Percentiles rank a stretch among this genome's conserved stretches.
Conservation (phyloP, 345 rosid species). For the Hypericum perforatum region DNA sequence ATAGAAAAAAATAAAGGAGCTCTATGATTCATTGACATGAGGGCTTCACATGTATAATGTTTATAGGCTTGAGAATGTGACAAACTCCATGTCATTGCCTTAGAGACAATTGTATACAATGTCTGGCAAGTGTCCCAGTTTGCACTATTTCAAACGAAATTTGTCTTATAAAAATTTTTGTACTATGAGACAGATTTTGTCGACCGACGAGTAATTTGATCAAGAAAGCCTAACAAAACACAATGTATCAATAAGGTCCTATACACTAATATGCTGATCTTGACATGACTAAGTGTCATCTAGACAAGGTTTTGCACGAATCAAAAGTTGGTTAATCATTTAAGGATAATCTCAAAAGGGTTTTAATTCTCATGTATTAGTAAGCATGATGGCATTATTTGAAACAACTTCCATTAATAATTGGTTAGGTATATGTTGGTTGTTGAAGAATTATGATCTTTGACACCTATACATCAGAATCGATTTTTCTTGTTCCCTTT, state of each 20-base stretch:
- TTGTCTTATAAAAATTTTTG: too few species aligned
- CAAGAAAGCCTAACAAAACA: constrained; percentile 1
- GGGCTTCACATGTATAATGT: too few species aligned
- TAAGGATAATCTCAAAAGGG: not conserved
- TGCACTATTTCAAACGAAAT: too few species aligned
- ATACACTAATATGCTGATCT: constrained; percentile 1
- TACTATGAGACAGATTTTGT: too few species aligned
- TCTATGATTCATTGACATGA: too few species aligned
- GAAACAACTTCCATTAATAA: constrained; percentile 12
- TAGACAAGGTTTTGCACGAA: constrained; percentile 11
- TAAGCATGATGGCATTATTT: constrained; percentile 10
- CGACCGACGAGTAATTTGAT: not conserved
- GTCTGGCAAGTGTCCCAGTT: too few species aligned
- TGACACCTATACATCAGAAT: constrained; percentile 5
- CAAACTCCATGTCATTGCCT: too few species aligned
- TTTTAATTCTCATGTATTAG: constrained; percentile 10
- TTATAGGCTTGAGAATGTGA: too few species aligned
- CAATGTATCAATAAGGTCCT: not conserved
- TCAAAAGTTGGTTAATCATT: constrained; percentile 4
- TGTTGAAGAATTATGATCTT: constrained; percentile 17
- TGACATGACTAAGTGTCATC: constrained; percentile 29
- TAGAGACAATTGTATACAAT: too few species aligned
- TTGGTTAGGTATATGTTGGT: constrained; percentile 25
- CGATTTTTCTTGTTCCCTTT: constrained; percentile 24
- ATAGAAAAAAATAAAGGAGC: too few species aligned